Evolutionary conservation across 306 rosid genomes (phyloP).

Genomic region (Trifolium fragiferum): DNA sequence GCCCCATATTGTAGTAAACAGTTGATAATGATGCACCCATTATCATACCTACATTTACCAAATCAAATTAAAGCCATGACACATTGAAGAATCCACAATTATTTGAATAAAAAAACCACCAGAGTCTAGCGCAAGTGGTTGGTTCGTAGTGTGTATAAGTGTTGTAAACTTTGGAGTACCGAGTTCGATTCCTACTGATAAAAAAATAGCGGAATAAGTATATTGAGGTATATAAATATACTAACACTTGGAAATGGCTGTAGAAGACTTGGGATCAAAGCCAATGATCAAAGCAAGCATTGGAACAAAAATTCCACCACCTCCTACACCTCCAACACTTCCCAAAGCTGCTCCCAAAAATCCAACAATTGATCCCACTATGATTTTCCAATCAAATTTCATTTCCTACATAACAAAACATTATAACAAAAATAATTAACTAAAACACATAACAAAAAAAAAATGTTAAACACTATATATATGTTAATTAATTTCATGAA

Average conservation of each 20-base stretch:
- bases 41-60: slow-evolving; percentile 65
- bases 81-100: slow-evolving; percentile 3
- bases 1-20: slow-evolving; percentile 75
- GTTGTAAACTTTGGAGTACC: neutral
- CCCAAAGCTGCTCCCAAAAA: slow-evolving; percentile 90
- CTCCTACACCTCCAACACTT: slow-evolving; percentile 91
- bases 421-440: neutral
- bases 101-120: neutral
- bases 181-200: neutral
- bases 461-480: too few relatives aligned
- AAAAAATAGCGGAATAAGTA: neutral
- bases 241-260: slow-evolving; percentile 89
- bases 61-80: slow-evolving; percentile 4
- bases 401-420: slow-evolving; percentile 55
- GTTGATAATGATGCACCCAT: slow-evolving; percentile 88
- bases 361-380: slow-evolving; percentile 73
- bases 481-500: slow-evolving; percentile 17
- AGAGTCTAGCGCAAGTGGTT: neutral
- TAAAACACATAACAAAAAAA: neutral
- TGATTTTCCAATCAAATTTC: slow-evolving; percentile 76
- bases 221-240: neutral
- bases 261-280: slow-evolving; percentile 84
- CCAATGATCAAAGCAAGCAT: slow-evolving; percentile 85
- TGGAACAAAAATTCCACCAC: slow-evolving; percentile 89
- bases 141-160: neutral